These are phyloP conservation scores for Vaccinium vitisidaea DNA, from an alignment of 148 eudicot genomes.

Conservation along the genomic window DNA sequence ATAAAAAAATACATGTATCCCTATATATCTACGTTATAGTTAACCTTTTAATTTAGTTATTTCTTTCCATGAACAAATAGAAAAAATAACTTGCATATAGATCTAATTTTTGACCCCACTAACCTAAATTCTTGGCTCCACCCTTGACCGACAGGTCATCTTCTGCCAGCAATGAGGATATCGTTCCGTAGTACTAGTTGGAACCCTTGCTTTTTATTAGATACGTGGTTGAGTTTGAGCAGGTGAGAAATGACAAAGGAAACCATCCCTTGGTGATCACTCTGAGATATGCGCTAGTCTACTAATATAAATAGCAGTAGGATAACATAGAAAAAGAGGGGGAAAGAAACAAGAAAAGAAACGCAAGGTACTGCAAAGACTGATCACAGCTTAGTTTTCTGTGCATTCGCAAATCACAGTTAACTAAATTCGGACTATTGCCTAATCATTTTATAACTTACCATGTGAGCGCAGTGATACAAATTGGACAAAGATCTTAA, in stretches of 20 bases:
- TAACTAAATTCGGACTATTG: background rate
- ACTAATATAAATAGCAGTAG: background rate
- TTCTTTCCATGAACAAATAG: too few species aligned
- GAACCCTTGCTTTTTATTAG: background rate
- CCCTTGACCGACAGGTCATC: background rate
- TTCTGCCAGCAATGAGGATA: background rate
- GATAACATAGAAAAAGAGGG: background rate
- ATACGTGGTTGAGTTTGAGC: background rate
- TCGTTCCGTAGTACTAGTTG: background rate
- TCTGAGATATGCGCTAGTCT: background rate
- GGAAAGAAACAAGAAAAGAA: background rate
- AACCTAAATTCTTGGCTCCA: too few species aligned
- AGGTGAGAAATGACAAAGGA: background rate
- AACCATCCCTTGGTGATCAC: constrained; percentile 5
- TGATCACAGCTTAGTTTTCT: background rate
- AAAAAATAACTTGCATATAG: too few species aligned
- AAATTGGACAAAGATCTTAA: background rate
- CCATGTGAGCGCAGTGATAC: background rate
- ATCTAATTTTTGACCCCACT: too few species aligned
- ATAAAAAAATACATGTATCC: too few species aligned
- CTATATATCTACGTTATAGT: too few species aligned
- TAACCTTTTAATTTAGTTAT: too few species aligned
- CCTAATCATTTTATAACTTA: background rate
- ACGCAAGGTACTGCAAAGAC: background rate
- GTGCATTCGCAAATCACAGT: background rate